phyloP scores from a whole-genome alignment of 306 rosid genomes.

The Glycine tomentella region DNA sequence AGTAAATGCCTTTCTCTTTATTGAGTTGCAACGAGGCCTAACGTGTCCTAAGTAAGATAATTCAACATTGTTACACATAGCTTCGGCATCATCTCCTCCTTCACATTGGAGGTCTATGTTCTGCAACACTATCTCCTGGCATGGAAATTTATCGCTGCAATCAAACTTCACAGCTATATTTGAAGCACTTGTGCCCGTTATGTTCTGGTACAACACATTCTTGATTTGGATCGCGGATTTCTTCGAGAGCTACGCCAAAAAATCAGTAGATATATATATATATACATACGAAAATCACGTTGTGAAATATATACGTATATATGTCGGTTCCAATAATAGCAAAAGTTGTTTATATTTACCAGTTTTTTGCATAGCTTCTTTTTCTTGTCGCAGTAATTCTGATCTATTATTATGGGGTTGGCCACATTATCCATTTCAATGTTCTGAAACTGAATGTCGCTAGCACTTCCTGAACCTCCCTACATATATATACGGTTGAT shows the following conservation, averaged over 20 bases:
- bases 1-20: background rate
- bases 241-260: conserved; percentile 40
- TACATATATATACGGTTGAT: conserved; percentile 16
- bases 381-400: conserved; percentile 69
- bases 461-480: conserved; percentile 88
- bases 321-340: background rate
- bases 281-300: too few relatives aligned
- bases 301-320: background rate
- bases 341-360: conserved; percentile 45
- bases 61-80: conserved; percentile 59
- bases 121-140: conserved; percentile 60
- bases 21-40: conserved; percentile 59
- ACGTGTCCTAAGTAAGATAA: conserved; percentile 50
- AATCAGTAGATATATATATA: background rate
- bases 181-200: conserved; percentile 75
- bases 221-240: conserved; percentile 62
- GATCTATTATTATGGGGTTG: conserved; percentile 78
- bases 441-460: conserved; percentile 65
- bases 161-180: conserved; percentile 68
- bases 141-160: conserved; percentile 68
- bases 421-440: conserved; percentile 67
- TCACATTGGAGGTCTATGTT: conserved; percentile 50
- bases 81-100: conserved; percentile 46
- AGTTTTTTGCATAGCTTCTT: conserved; percentile 57
- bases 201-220: conserved; percentile 74